Evolutionary conservation across 2,329 filamentous ascomycete genomes (phyloP).

Genomic region (Trichoderma sp.): DNA sequence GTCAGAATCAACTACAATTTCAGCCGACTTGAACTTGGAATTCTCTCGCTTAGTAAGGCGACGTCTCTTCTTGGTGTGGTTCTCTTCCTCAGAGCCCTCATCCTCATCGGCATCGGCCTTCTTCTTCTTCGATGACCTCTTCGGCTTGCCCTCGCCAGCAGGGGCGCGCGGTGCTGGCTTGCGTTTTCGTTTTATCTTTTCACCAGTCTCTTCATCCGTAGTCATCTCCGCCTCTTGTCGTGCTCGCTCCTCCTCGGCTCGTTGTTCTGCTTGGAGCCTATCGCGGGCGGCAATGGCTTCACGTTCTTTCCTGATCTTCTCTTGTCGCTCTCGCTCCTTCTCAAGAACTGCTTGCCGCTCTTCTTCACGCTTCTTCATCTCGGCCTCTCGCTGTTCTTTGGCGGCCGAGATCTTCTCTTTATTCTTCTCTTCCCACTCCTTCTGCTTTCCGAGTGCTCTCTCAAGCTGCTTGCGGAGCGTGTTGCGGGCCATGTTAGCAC

Average conservation of each 20-base stretch:
- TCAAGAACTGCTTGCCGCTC: constrained; percentile 68
- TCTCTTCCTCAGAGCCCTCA: constrained; percentile 46
- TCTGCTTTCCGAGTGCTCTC: constrained; percentile 78
- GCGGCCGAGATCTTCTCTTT: constrained; percentile 83
- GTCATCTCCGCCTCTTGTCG: constrained; percentile 72
- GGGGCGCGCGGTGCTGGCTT: constrained; percentile 46
- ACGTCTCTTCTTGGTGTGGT: constrained; percentile 62
- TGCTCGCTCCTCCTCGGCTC: constrained; percentile 38
- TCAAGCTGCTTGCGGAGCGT: constrained; percentile 92
- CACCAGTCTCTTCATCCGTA: constrained; percentile 78
- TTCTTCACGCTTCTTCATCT: constrained; percentile 76
- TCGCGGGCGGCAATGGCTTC: constrained; percentile 77
- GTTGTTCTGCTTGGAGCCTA: constrained; percentile 69
- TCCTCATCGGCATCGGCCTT: constrained; percentile 43
- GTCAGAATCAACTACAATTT: constrained; percentile 79
- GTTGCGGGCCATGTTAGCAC: constrained; percentile 95
- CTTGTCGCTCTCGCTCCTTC: constrained; percentile 70
- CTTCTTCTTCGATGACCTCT: constrained; percentile 62
- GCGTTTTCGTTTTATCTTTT: constrained; percentile 78
- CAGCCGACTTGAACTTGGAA: constrained; percentile 80
- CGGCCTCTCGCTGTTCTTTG: constrained; percentile 75
- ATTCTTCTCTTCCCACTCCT: constrained; percentile 91
- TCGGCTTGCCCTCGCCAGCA: constrained; percentile 45
- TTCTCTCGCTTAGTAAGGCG: constrained; percentile 53
- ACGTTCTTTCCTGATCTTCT: constrained; percentile 84